phyloP scores from a whole-genome alignment of 129 eudicot species.

The Deinandra increscens region DNA sequence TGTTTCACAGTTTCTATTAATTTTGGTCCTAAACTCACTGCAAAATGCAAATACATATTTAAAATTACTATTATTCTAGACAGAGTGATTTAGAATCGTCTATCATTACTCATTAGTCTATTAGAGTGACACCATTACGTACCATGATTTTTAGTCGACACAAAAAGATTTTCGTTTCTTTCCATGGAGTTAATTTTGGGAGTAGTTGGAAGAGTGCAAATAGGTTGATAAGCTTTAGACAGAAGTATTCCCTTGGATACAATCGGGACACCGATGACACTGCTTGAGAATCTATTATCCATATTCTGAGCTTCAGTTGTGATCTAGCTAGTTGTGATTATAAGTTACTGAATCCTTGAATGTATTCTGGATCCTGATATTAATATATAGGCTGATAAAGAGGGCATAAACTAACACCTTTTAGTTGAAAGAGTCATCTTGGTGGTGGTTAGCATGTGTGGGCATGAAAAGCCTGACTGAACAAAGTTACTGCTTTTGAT shows the following conservation, averaged over 20 bases:
- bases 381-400: conserved; percentile 24
- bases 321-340: conserved; percentile 13
- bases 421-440: conserved; percentile 32
- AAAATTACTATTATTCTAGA: not conserved
- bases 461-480: conserved; percentile 5
- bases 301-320: conserved; percentile 11
- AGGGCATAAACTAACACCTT: conserved; percentile 4
- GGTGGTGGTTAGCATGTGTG: conserved; percentile 25
- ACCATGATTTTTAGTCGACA: conserved; percentile 13
- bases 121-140: not conserved
- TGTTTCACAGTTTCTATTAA: conserved; percentile 37
- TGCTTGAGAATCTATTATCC: conserved; percentile 25
- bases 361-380: conserved; percentile 17
- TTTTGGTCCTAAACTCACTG: conserved; percentile 38
- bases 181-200: conserved; percentile 10
- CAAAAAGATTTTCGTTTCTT: conserved; percentile 6
- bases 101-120: not conserved
- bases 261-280: conserved; percentile 15
- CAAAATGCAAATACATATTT: conserved; percentile 23
- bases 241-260: conserved; percentile 22
- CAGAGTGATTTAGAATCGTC: not conserved
- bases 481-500: too few species aligned
- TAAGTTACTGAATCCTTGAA: conserved; percentile 3
- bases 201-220: conserved; percentile 9
- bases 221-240: conserved; percentile 28